Evolutionary conservation across 75 land plant species (phyloP).

Genomic region (Selaginella moellendorffii): DNA sequence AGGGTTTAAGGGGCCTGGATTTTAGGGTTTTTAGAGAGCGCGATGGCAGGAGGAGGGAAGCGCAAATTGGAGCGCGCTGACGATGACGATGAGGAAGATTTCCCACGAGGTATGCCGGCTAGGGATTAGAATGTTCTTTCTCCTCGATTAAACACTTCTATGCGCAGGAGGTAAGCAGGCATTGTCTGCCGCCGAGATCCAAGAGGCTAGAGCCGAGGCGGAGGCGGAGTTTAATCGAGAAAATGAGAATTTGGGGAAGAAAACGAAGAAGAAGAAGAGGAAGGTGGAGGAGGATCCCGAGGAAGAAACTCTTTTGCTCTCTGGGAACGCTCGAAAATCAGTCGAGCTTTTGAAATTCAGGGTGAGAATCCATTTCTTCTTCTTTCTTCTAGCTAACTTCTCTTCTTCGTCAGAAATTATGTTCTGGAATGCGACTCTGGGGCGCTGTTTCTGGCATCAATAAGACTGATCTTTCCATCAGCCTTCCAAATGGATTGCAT

Average conservation of each 20-base stretch:
- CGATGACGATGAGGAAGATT: slow-evolving; percentile 24
- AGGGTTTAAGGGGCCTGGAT: background rate
- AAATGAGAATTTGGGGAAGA: slow-evolving; percentile 14
- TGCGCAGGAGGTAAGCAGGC: slow-evolving; percentile 45
- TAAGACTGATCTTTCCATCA: slow-evolving; percentile 58
- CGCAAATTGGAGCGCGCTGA: background rate
- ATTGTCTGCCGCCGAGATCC: slow-evolving; percentile 36
- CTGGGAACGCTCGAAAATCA: slow-evolving; percentile 11
- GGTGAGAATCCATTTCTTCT: slow-evolving; percentile 9
- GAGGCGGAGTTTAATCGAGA: slow-evolving; percentile 46
- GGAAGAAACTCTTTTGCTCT: slow-evolving; percentile 29
- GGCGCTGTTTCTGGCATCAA: slow-evolving; percentile 76
- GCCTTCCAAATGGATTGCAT: slow-evolving; percentile 85
- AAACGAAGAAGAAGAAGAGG: slow-evolving; percentile 7
- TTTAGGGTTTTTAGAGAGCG: background rate
- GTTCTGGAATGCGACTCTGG: slow-evolving; percentile 72
- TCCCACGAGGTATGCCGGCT: slow-evolving; percentile 18
- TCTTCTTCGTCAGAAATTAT: slow-evolving; percentile 40
- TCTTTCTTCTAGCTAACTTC: background rate
- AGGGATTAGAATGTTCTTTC: background rate
- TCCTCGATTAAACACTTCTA: background rate
- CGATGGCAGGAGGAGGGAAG: background rate
- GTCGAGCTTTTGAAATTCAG: slow-evolving; percentile 21
- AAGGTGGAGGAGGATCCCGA: slow-evolving; percentile 41
- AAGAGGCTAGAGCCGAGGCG: slow-evolving; percentile 40